Percentiles rank a stretch among this genome's conserved stretches.
Conservation (phyloP, 805 yeast species). For the Hermanozyma aechmeae region DNA sequence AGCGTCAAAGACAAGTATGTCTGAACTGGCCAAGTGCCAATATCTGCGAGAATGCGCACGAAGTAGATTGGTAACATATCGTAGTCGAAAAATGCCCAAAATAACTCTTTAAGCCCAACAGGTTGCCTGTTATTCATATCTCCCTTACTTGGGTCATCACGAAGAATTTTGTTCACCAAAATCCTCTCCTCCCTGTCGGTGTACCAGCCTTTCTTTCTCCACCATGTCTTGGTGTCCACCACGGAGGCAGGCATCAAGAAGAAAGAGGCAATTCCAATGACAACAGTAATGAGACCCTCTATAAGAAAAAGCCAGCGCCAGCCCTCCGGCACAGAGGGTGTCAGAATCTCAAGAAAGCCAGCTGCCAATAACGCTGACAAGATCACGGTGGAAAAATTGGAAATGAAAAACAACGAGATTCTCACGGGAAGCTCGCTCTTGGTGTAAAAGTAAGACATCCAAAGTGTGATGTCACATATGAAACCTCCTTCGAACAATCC, state of each 20-base stretch:
- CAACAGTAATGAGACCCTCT: neutral
- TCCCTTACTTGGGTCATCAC: neutral
- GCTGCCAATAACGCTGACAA: neutral
- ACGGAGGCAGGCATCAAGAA: neutral
- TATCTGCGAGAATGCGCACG: neutral
- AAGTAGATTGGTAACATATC: neutral
- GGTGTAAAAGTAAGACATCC: neutral
- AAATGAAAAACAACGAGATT: neutral
- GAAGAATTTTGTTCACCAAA: neutral
- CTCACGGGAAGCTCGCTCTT: neutral
- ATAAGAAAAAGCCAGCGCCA: neutral
- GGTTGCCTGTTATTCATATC: neutral
- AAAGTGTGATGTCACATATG: conserved; percentile 5
- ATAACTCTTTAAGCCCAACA: neutral
- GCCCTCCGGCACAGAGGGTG: neutral
- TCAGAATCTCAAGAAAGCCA: neutral
- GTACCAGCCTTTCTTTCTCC: neutral
- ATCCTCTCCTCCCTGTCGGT: neutral
- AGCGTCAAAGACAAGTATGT: neutral
- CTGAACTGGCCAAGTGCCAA: neutral
- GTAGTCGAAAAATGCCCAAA: neutral
- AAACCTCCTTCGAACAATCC: neutral
- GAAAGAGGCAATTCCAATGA: neutral
- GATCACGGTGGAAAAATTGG: neutral
- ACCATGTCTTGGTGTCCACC: neutral